Conservation (phyloP, 2,329 filamentous ascomycete species). For the Epichloe amarillans region DNA sequence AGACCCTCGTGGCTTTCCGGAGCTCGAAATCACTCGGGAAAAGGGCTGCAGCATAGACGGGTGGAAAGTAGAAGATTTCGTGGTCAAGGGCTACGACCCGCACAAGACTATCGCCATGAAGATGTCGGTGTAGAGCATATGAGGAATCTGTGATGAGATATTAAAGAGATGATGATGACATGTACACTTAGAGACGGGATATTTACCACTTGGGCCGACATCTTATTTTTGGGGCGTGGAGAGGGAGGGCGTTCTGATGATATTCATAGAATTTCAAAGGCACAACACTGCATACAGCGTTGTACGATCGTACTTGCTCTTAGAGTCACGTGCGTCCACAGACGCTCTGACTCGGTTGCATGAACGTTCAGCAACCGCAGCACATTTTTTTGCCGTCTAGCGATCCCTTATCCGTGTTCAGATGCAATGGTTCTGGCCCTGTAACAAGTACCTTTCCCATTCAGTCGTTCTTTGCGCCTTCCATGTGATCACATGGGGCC, state of each 20-base stretch:
- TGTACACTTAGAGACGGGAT: no score
- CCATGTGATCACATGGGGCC: no score
- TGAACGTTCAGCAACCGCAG: no score
- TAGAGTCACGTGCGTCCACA: no score
- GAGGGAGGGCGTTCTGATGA: neutral
- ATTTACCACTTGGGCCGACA: no score
- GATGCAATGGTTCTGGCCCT: no score
- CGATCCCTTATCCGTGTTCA: no score
- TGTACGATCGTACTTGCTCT: neutral
- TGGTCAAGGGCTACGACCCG: constrained; percentile 76
- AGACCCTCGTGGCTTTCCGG: constrained; percentile 70
- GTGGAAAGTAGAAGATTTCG: constrained; percentile 80
- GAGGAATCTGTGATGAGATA: neutral
- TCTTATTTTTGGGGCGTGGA: no score
- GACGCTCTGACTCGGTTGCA: no score
- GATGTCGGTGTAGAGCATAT: constrained; percentile 63
- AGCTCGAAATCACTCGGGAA: constrained; percentile 56
- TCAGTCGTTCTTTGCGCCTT: no score
- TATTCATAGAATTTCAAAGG: neutral
- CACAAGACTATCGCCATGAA: constrained; percentile 94
- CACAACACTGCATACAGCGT: neutral
- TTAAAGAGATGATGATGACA: neutral
- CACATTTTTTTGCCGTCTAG: no score
- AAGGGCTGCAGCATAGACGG: constrained; percentile 70
- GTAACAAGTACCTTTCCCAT: no score